These are phyloP conservation scores for Vaccinium vitisidaea DNA, from an alignment of 148 eudicot species.

Conservation along the genomic window DNA sequence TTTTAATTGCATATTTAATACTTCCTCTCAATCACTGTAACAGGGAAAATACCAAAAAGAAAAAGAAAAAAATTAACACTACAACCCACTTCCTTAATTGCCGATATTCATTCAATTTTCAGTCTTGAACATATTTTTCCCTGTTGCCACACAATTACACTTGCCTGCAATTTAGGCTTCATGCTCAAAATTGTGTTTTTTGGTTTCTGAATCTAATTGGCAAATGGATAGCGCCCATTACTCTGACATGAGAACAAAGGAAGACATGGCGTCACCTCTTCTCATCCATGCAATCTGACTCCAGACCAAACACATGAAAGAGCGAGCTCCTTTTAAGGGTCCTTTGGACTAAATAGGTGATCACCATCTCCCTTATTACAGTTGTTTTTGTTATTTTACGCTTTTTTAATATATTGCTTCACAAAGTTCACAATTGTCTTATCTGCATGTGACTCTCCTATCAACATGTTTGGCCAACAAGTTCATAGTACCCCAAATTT, in stretches of 20 bases:
- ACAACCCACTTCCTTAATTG: neutral
- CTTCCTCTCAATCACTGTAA: neutral
- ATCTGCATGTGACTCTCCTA: neutral
- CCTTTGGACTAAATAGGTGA: neutral
- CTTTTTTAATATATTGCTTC: neutral
- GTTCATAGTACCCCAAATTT: neutral
- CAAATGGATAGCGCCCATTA: neutral
- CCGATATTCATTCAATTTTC: neutral
- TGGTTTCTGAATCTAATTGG: neutral
- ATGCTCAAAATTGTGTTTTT: neutral
- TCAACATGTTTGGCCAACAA: neutral
- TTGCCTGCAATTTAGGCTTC: neutral
- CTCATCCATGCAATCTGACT: neutral
- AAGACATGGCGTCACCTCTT: neutral
- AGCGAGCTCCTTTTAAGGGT: neutral
- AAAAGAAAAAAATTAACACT: neutral
- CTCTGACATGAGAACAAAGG: neutral
- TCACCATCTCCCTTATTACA: neutral
- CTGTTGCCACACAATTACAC: neutral
- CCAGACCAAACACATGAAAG: neutral
- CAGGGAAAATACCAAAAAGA: neutral
- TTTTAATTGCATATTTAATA: neutral
- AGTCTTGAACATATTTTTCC: neutral
- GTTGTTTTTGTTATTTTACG: neutral
- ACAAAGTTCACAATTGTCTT: neutral